A percentile compares a stretch with the other conserved stretches of the same genome.
Evolutionary conservation across 352 stramenopile species (phyloP).

Genomic region (Bremia lactucae): DNA sequence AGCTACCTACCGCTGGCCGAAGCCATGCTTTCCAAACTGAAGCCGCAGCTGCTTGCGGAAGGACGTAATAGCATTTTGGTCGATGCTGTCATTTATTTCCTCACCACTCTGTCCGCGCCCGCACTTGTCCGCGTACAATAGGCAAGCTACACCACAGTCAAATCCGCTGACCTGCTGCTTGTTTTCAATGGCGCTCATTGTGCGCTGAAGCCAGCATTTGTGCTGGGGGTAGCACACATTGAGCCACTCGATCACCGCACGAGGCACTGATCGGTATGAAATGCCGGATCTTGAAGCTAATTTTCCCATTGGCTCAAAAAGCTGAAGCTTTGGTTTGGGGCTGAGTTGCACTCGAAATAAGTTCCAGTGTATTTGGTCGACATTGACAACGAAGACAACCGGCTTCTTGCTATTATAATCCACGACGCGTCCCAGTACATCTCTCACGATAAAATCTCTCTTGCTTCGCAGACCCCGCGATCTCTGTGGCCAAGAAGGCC

Average conservation of each 20-base stretch:
- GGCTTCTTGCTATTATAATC: conserved; percentile 44
- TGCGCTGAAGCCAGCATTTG: conserved; percentile 38
- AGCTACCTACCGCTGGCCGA: conserved; percentile 4
- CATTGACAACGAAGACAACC: conserved; percentile 80
- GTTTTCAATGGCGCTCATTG: conserved; percentile 68
- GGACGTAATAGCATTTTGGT: conserved; percentile 62
- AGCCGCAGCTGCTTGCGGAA: conserved; percentile 47
- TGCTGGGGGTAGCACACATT: conserved; percentile 63
- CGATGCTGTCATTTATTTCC: conserved; percentile 48
- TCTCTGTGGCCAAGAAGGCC: conserved; percentile 11
- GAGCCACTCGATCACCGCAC: conserved; percentile 75
- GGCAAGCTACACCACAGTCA: conserved; percentile 80
- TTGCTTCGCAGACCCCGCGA: conserved; percentile 5
- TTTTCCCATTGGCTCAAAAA: conserved; percentile 84
- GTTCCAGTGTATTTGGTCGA: conserved; percentile 81
- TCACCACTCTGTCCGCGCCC: conserved; percentile 43
- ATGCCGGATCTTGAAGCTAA: conserved; percentile 46
- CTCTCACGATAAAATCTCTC: conserved; percentile 32
- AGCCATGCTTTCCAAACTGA: conserved; percentile 13
- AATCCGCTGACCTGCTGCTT: conserved; percentile 84
- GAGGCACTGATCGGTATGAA: conserved; percentile 67
- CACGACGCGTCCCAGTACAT: conserved; percentile 58
- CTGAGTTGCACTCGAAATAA: conserved; percentile 72
- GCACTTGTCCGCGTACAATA: conserved; percentile 84
- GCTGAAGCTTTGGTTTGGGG: conserved; percentile 55